Conservation (phyloP, 345 rosid species). For the Garcia nutans region DNA sequence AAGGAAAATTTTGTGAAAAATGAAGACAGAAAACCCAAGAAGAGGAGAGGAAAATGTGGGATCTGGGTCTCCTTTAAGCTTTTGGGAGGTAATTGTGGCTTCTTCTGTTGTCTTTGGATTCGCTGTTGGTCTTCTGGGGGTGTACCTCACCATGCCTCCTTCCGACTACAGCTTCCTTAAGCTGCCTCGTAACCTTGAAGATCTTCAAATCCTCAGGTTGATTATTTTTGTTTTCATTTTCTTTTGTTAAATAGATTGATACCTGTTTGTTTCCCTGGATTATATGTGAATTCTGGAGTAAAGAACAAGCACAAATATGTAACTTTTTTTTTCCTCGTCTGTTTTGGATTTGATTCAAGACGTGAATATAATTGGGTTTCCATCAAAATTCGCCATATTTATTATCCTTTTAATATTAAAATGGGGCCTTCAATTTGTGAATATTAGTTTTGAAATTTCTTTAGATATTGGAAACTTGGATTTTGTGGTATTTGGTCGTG, state of each 20-base stretch:
- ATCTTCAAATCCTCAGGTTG: constrained; percentile 86
- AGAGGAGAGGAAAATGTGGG: constrained; percentile 17
- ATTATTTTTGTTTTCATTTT: background rate
- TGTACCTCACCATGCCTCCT: constrained; percentile 81
- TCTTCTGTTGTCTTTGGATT: constrained; percentile 62
- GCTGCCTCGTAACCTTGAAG: constrained; percentile 80
- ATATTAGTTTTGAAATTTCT: background rate
- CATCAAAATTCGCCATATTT: no score
- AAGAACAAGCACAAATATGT: no score
- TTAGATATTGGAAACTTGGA: background rate
- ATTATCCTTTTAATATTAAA: background rate
- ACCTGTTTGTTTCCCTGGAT: no score
- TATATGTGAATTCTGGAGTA: background rate
- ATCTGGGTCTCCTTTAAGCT: constrained; percentile 50
- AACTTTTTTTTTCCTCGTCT: no score
- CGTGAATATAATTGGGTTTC: no score
- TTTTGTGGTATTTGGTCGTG: background rate
- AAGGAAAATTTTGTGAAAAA: constrained; percentile 22
- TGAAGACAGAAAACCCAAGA: constrained; percentile 15
- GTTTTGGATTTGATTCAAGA: background rate
- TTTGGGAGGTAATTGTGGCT: constrained; percentile 65
- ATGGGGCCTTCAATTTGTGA: background rate
- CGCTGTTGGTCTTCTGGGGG: constrained; percentile 50
- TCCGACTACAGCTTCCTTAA: constrained; percentile 97
- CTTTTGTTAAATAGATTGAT: background rate